phyloP scores from a whole-genome alignment of 1,139 yeast species.

The Pichia sp. region DNA sequence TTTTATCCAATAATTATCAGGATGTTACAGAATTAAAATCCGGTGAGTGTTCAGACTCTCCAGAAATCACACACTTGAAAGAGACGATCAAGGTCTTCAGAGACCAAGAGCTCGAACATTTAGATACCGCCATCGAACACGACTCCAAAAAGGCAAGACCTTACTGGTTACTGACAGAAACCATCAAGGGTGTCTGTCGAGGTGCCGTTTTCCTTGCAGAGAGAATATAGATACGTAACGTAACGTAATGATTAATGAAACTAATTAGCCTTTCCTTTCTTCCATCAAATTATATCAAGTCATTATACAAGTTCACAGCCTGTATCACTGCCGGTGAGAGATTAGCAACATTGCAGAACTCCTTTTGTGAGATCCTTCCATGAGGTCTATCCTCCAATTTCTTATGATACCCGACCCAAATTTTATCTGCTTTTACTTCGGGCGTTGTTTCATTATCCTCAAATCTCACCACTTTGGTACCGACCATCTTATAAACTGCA shows the following conservation, averaged over 20 bases:
- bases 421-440: slow-evolving; percentile 75
- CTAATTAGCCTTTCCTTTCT: neutral
- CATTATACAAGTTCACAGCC: slow-evolving; percentile 76
- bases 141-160: slow-evolving; percentile 95
- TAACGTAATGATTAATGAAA: neutral
- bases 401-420: slow-evolving; percentile 40
- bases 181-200: slow-evolving; percentile 72
- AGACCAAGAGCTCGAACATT: slow-evolving; percentile 93
- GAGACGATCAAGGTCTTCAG: slow-evolving; percentile 67
- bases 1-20: slow-evolving; percentile 47
- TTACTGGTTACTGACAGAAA: slow-evolving; percentile 78
- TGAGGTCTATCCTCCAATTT: slow-evolving; percentile 65
- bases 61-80: slow-evolving; percentile 55
- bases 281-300: slow-evolving; percentile 44
- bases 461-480: slow-evolving; percentile 78
- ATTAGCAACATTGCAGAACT: slow-evolving; percentile 75
- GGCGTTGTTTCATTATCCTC: slow-evolving; percentile 95
- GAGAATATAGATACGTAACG: slow-evolving; percentile 27
- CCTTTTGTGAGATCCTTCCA: slow-evolving; percentile 66
- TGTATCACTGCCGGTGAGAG: slow-evolving; percentile 75
- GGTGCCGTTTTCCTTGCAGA: slow-evolving; percentile 94
- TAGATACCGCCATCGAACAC: slow-evolving; percentile 85
- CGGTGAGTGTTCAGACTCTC: slow-evolving; percentile 28
- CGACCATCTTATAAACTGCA: slow-evolving; percentile 93
- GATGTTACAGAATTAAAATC: slow-evolving; percentile 26